A percentile compares a stretch with the other conserved stretches of the same genome.
Conservation (phyloP, 2,329 filamentous ascomycete genomes). For the Seiridium cupressi region DNA sequence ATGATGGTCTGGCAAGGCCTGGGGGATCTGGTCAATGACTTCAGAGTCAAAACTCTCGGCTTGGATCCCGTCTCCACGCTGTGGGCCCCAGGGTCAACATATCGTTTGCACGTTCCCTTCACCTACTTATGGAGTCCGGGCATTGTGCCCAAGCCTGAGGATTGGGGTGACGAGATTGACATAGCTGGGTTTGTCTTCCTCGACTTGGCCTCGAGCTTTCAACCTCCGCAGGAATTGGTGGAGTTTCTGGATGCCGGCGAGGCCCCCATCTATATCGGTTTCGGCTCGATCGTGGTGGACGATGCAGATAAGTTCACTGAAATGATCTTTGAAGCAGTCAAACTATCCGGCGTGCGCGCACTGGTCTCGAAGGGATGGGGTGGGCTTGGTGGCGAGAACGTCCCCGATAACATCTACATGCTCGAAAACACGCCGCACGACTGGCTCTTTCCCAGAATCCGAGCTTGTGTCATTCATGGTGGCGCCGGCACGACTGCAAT, state of each 20-base stretch:
- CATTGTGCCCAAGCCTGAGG: conserved; percentile 63
- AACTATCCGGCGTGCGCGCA: conserved; percentile 64
- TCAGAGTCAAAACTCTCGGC: conserved; percentile 65
- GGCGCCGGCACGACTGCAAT: conserved; percentile 76
- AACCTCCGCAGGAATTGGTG: conserved; percentile 53
- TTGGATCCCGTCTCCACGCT: conserved; percentile 73
- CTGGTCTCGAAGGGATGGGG: conserved; percentile 77
- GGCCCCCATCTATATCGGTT: conserved; percentile 70
- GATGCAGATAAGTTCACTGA: conserved; percentile 67
- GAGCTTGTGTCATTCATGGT: conserved; percentile 71
- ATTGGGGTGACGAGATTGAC: conserved; percentile 70
- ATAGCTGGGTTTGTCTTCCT: conserved; percentile 79
- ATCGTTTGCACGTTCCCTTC: conserved; percentile 71
- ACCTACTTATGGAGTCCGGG: conserved; percentile 72
- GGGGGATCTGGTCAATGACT: conserved; percentile 74
- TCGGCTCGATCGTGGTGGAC: conserved; percentile 74
- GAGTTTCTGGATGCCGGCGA: conserved; percentile 56
- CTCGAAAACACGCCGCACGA: conserved; percentile 74
- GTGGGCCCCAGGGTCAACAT: conserved; percentile 74
- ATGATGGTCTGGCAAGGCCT: conserved; percentile 91
- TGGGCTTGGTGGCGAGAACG: conserved; percentile 59
- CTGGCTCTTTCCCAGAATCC: conserved; percentile 70
- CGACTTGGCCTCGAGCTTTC: conserved; percentile 61
- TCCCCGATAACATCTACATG: conserved; percentile 67
- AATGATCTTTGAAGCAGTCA: conserved; percentile 69